Conservation (phyloP, 2,329 filamentous ascomycete species). For the Penicillium sp. region DNA sequence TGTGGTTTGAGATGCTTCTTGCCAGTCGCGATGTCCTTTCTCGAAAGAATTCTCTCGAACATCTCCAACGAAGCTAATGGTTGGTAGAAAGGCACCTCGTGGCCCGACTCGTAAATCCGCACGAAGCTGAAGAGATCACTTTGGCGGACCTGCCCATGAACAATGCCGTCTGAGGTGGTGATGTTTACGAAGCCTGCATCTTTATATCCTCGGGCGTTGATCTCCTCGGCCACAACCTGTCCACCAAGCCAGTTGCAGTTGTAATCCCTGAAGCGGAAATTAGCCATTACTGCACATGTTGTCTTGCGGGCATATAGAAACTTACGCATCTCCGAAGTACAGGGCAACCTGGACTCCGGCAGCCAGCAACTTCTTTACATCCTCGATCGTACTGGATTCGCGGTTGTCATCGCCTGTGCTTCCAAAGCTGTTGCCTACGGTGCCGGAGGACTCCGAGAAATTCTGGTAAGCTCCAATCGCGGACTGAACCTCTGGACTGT, state of each 20-base stretch:
- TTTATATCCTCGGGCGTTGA: neutral
- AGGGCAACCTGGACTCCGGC: neutral
- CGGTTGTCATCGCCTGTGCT: neutral
- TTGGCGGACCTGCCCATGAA: constrained; percentile 3
- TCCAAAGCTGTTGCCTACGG: neutral
- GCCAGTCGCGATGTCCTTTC: constrained; percentile 1
- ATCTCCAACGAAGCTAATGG: neutral
- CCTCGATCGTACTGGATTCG: neutral
- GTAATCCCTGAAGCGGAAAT: neutral
- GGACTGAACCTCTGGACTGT: neutral
- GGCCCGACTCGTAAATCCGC: neutral
- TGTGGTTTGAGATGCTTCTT: neutral
- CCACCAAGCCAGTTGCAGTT: constrained; percentile 6
- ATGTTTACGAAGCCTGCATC: constrained; percentile 1
- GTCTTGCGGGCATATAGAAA: too few species aligned
- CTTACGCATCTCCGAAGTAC: constrained; percentile 4
- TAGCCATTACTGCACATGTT: neutral
- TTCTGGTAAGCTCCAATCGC: constrained; percentile 2
- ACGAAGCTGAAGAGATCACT: constrained; percentile 3
- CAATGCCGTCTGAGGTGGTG: neutral
- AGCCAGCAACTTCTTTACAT: neutral
- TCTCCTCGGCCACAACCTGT: neutral
- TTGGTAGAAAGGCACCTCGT: constrained; percentile 4
- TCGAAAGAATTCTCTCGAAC: neutral
- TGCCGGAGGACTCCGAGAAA: neutral